Evolutionary conservation across 2,329 filamentous ascomycete genomes (phyloP).

Genomic region (Hymenoscyphus scutula): DNA sequence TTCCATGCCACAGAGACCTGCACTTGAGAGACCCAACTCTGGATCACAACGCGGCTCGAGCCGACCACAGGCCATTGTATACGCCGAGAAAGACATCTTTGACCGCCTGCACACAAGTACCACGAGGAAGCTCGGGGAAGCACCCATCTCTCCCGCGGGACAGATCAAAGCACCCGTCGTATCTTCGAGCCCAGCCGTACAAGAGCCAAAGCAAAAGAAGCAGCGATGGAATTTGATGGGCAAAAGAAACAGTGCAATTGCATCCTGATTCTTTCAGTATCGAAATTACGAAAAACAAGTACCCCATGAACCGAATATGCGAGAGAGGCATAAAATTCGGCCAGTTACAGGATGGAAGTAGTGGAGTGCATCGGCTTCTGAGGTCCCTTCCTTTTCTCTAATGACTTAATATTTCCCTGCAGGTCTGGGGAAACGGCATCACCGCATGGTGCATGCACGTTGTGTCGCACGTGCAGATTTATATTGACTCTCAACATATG

Average conservation of each 20-base stretch:
- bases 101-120: conserved; percentile 35
- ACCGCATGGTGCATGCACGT: conserved; percentile 8
- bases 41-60: conserved; percentile 15
- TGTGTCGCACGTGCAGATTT: conserved; percentile 14
- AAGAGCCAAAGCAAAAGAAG: conserved; percentile 26
- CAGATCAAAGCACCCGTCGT: conserved; percentile 12
- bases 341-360: conserved; percentile 1
- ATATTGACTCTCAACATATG: conserved; percentile 2
- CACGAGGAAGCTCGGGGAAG: conserved; percentile 36
- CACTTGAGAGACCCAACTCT: conserved; percentile 1
- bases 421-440: conserved; percentile 15
- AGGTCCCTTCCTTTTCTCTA: conserved; percentile 4
- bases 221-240: conserved; percentile 30
- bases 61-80: conserved; percentile 27
- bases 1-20: conserved; percentile 7
- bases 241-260: conserved; percentile 21
- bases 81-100: conserved; percentile 33
- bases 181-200: conserved; percentile 8
- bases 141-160: conserved; percentile 27
- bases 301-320: background rate
- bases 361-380: conserved; percentile 5
- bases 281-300: background rate
- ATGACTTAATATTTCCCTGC: conserved; percentile 10
- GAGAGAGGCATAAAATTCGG: background rate
- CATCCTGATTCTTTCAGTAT: background rate